A percentile compares a stretch with the other conserved stretches of the same genome.
phyloP scores from a whole-genome alignment of 2,329 filamentous ascomycete genomes.

The Chaetomiaceae sp. region DNA sequence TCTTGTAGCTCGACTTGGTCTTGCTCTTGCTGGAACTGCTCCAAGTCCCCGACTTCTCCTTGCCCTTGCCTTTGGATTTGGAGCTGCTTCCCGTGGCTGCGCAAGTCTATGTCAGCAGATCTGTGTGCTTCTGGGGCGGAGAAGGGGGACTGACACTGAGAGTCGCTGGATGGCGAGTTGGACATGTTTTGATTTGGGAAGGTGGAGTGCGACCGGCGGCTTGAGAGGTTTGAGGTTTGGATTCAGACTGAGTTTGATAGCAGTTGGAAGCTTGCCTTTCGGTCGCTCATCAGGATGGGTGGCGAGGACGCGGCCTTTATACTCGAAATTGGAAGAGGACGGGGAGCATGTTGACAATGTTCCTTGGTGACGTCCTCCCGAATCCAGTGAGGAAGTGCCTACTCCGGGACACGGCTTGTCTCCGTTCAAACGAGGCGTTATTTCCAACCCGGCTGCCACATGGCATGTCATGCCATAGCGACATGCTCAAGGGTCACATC shows the following conservation, averaged over 20 bases:
- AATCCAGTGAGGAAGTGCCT: too few relatives aligned
- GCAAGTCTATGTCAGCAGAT: neutral
- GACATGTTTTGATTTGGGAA: neutral
- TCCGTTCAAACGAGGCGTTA: neutral
- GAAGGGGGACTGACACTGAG: neutral
- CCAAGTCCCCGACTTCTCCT: neutral
- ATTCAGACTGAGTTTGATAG: too few relatives aligned
- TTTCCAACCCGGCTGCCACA: neutral
- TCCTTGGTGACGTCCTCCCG: too few relatives aligned
- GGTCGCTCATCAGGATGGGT: too few relatives aligned
- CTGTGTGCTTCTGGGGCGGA: neutral
- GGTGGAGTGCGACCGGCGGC: too few relatives aligned
- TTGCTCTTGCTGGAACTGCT: neutral
- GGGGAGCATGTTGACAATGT: too few relatives aligned
- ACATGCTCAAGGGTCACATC: conserved; percentile 12
- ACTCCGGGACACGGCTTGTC: too few relatives aligned
- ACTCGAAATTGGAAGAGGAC: neutral
- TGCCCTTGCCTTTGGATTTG: conserved; percentile 6
- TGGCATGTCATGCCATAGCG: neutral
- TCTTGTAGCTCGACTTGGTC: neutral
- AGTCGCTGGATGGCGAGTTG: conserved; percentile 4
- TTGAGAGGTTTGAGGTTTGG: neutral
- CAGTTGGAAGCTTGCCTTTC: neutral
- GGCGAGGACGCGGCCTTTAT: neutral
- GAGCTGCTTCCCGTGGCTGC: conserved; percentile 10